phyloP scores from a whole-genome alignment of 108 stramenopile species.

The Epithemia pelagica region DNA sequence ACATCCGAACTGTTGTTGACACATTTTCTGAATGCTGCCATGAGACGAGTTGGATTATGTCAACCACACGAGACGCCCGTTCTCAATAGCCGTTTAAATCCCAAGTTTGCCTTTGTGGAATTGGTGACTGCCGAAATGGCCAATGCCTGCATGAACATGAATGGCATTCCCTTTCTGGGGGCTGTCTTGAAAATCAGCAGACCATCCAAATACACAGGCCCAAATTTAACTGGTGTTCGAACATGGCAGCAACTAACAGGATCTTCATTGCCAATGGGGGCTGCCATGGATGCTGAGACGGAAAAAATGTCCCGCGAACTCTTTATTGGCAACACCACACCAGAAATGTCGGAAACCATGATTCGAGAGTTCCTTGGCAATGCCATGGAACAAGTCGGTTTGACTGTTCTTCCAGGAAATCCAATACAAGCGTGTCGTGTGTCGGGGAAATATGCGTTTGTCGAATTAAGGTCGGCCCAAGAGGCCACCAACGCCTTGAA shows the following conservation, averaged over 20 bases:
- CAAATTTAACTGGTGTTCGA: slow-evolving; percentile 34
- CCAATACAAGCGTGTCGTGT: slow-evolving; percentile 83
- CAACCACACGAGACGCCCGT: slow-evolving; percentile 64
- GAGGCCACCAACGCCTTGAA: slow-evolving; percentile 89
- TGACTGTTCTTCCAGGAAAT: slow-evolving; percentile 73
- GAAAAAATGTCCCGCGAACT: slow-evolving; percentile 85
- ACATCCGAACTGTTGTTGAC: slow-evolving; percentile 73
- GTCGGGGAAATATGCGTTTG: slow-evolving; percentile 89
- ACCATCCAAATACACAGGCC: slow-evolving; percentile 87
- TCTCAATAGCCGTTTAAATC: slow-evolving; percentile 69
- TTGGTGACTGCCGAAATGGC: slow-evolving; percentile 62
- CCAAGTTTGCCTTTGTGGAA: slow-evolving; percentile 91
- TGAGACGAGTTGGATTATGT: slow-evolving; percentile 73
- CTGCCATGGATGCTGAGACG: slow-evolving; percentile 45
- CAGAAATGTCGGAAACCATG: slow-evolving; percentile 88
- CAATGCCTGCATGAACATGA: slow-evolving; percentile 67
- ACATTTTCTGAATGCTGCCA: slow-evolving; percentile 90
- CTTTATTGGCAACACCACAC: slow-evolving; percentile 90
- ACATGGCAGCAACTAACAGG: slow-evolving; percentile 92
- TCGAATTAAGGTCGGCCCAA: slow-evolving; percentile 74
- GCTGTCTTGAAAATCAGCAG: slow-evolving; percentile 79
- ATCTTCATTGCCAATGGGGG: slow-evolving; percentile 49
- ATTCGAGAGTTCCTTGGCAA: slow-evolving; percentile 78
- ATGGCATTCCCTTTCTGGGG: slow-evolving; percentile 90
- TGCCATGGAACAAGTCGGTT: slow-evolving; percentile 81